These are phyloP conservation scores for Diplodia mutila DNA, from an alignment of 2,329 filamentous ascomycete species.

Conservation along the genomic window DNA sequence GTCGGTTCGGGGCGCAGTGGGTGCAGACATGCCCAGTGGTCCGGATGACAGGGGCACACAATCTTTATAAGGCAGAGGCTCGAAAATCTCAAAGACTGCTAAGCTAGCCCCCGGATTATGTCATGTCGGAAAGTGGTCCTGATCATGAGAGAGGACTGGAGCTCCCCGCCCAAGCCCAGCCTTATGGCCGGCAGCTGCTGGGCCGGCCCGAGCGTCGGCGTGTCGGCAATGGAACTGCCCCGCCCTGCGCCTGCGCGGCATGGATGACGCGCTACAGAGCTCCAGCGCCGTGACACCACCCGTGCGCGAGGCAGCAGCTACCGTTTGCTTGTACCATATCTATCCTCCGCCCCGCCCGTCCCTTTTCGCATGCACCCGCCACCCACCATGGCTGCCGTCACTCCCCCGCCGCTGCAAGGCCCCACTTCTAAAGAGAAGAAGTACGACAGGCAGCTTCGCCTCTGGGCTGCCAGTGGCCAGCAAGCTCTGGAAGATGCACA, in stretches of 20 bases:
- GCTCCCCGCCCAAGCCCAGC: conserved; percentile 5
- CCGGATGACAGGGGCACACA: not conserved
- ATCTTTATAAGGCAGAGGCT: not conserved
- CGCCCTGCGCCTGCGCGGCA: conserved; percentile 9
- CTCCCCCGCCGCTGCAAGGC: conserved; percentile 46
- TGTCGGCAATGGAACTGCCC: conserved; percentile 22
- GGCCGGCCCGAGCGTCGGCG: conserved; percentile 25
- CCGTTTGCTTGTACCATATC: not conserved
- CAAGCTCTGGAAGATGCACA: conserved; percentile 87
- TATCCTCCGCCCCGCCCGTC: not conserved
- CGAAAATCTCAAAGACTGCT: not conserved
- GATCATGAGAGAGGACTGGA: not conserved
- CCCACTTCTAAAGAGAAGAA: conserved; percentile 57
- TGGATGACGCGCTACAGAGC: conserved; percentile 21
- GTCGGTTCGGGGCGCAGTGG: not conserved
- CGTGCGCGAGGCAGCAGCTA: conserved; percentile 5
- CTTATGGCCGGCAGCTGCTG: conserved; percentile 15
- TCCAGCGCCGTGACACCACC: conserved; percentile 11
- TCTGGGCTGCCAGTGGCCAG: conserved; percentile 94
- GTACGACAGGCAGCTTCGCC: conserved; percentile 91
- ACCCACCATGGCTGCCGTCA: conserved; percentile 38
- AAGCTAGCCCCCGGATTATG: not conserved
- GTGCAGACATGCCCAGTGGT: not conserved
- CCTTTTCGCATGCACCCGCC: not conserved
- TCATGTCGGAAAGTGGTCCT: not conserved